Evolutionary conservation across 2,329 filamentous ascomycete species (phyloP), one percentile per base, ranked within the genome.

Genomic region (Sordariomycetes sp.): DNA sequence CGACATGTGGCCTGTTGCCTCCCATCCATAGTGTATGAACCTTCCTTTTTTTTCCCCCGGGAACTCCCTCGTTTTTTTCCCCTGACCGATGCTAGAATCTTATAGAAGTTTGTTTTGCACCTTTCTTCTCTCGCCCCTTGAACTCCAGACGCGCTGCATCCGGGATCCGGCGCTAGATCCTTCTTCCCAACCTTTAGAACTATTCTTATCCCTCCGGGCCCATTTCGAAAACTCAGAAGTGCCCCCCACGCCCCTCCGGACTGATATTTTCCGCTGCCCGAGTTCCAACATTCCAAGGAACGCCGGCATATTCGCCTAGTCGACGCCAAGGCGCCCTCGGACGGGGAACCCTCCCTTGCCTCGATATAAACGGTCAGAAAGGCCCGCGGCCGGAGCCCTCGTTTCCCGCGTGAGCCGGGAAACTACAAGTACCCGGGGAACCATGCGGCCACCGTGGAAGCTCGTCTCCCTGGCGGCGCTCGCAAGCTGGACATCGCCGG

Each of bases 391-490:
- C 45, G 20, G 45, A 12, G n/a, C 5, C 13, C 39, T 20, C 45
- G 42, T 8, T 22, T 15, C 22, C 45, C 17, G 7, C 45, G 17
- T 7, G 17, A 2, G 45, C n/a, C n/a, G n/a, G n/a, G n/a, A n/a
- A n/a, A 50, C 28, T 32, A 32, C 28, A 32, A 32, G 28, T 32
- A 24, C 36, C 51, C 52, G 42, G 15, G 48, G 59, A 63, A 64
- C 60, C 61, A 82, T 82, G 79, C 78, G 72, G 66, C 70, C 77
- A 62, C 78, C 77, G 45, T 72, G 74, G 62, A 76, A 74, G 63
- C 69, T 79, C 56, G 81, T 82, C 64, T 82, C 76, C 64, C 73
- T 82, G 60, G 75, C 75, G 35, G 66, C 82, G 59, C 80, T 82
- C 68, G 70, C 78, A 60, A 75, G 82, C 59, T 81, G 76, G 77